Evolutionary conservation across 2,329 filamentous ascomycete genomes (phyloP), one percentile per base, ranked within the genome.

Genomic region (Geosmithia morbida): DNA sequence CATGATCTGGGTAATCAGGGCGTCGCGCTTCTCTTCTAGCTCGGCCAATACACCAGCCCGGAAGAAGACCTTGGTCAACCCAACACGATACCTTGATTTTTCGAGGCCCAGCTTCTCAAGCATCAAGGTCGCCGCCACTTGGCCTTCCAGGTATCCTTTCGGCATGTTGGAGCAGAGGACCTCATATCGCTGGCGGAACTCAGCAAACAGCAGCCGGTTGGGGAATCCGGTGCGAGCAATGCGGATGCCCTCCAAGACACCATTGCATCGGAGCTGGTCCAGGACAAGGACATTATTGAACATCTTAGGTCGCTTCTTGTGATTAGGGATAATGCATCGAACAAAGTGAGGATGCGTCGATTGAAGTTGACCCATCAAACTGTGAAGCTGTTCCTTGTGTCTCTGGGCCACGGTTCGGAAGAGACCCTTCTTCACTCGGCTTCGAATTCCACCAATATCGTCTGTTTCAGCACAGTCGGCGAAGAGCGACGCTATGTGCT

Each of bases 301-400:
- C 59, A 89, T 85, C 65, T 98, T 98, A 1, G 92, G 87, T 20
- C 83, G 78, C 66, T 98, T 98, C 66, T 95, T 96, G 70, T 98
- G 92, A 59, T 98, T 98, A 3, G 92, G 94, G 50, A 98, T 74
- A 51, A 98, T 98, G 61, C 92, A 98, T 44, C 92, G 85, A 29
- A 98, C 92, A 61, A 98, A 98, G 64, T 98, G 92, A 49, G 94
- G 94, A 61, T 98, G 92, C 0, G 92, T 98, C 0, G 86, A 94
- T 62, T 98, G 85, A 16, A 98, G 76, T 58, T 97, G 88, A 14
- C 75, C 74, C 92, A 98, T 98, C 49, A 98, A 69, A 51, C 82
- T 94, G n/a, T 88, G 86, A n/a, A 98, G 75, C 56, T 97, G 90
- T 63, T 98, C 92, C 65, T 98, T 98, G 70, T 98, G 92, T 56